Evolutionary conservation across 2,329 filamentous ascomycete genomes (phyloP).

Genomic region (Emydomyces testavorans): DNA sequence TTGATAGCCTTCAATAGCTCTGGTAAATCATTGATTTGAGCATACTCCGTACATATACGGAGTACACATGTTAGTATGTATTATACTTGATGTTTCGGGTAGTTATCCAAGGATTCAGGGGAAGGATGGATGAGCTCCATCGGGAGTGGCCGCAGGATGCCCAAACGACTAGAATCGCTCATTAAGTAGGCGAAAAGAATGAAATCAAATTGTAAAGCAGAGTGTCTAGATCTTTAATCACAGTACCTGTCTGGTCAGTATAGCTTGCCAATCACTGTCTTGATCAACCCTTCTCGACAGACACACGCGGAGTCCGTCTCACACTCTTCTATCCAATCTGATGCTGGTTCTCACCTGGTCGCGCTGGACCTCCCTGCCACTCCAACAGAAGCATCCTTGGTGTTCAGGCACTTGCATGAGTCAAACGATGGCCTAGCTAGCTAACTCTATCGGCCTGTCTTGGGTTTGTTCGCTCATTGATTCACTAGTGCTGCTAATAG

Average conservation of each 20-base stretch:
- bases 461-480: background rate
- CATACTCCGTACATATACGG: too few species aligned
- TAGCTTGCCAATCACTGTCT: background rate
- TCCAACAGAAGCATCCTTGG: background rate
- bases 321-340: constrained; percentile 4
- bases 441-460: background rate
- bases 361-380: background rate
- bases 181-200: too few species aligned
- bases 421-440: background rate
- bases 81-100: too few species aligned
- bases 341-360: constrained; percentile 2
- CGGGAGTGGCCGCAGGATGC: too few species aligned
- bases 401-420: background rate
- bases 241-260: too few species aligned
- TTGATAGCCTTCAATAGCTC: background rate
- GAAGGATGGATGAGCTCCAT: too few species aligned
- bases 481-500: constrained; percentile 4
- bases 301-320: background rate
- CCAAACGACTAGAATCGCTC: too few species aligned
- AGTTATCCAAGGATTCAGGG: background rate
- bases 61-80: too few species aligned
- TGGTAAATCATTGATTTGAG: background rate
- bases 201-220: too few species aligned
- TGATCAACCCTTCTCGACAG: background rate
- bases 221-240: too few species aligned